phyloP scores from a whole-genome alignment of 345 rosid species.

The Reutealis trisperma region DNA sequence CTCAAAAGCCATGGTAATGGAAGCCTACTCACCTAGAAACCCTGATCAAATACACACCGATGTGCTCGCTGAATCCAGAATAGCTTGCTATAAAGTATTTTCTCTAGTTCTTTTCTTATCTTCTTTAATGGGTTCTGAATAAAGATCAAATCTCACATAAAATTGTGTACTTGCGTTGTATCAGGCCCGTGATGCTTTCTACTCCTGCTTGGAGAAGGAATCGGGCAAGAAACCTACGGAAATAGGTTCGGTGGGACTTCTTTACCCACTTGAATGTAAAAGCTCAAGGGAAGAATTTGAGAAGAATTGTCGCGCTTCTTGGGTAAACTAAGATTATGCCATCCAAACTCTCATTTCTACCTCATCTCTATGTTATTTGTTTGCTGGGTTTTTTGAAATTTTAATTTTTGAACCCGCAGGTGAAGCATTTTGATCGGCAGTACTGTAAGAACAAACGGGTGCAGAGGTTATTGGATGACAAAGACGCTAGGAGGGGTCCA shows the following conservation, averaged over 20 bases:
- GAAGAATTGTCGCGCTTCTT: conserved; percentile 65
- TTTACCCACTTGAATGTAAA: conserved; percentile 71
- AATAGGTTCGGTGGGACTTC: conserved; percentile 73
- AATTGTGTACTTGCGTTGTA: neutral
- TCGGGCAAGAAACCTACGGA: conserved; percentile 71
- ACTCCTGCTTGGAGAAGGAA: conserved; percentile 66
- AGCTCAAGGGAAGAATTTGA: conserved; percentile 42
- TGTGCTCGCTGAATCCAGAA: conserved; percentile 65
- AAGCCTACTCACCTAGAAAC: conserved; percentile 48
- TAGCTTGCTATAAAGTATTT: conserved; percentile 74
- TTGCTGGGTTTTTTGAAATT: too few relatives aligned
- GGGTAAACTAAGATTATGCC: conserved; percentile 44
- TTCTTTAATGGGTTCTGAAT: neutral
- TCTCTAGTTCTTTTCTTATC: neutral
- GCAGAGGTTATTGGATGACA: conserved; percentile 70
- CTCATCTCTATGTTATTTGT: neutral
- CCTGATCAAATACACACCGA: conserved; percentile 60
- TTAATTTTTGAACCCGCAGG: conserved; percentile 37
- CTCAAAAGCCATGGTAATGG: conserved; percentile 28
- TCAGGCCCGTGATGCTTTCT: conserved; percentile 82
- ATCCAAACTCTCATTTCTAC: neutral
- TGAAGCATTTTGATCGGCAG: conserved; percentile 86
- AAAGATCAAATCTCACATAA: neutral
- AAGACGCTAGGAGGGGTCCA: conserved; percentile 71
- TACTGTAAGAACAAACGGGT: conserved; percentile 71